These are phyloP conservation scores for Musa itinerans DNA, from an alignment of 176 grass and related monocot genomes.

Conservation along the genomic window DNA sequence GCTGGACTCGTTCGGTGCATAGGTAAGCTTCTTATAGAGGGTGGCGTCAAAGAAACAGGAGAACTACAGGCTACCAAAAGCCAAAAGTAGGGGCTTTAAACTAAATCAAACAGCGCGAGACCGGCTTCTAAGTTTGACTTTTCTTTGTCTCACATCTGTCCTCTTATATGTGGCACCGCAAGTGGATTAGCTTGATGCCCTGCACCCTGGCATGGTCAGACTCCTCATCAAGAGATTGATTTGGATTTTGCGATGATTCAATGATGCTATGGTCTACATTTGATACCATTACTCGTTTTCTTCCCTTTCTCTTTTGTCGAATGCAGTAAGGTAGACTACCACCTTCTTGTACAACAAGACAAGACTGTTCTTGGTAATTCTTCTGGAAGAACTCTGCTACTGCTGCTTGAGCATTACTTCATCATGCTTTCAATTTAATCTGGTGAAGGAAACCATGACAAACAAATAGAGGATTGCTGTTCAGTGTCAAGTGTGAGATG, in stretches of 20 bases:
- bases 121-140: slow-evolving; percentile 3
- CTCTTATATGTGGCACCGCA: too few species aligned
- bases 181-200: neutral
- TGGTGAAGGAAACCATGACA: too few species aligned
- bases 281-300: neutral
- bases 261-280: neutral
- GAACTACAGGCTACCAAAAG: neutral
- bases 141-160: neutral
- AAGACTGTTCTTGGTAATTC: neutral
- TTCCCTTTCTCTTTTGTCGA: neutral
- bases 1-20: too few species aligned
- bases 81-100: neutral
- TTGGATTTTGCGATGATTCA: neutral
- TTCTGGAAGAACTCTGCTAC: too few species aligned
- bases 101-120: neutral
- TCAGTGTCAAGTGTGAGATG: too few species aligned
- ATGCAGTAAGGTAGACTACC: neutral
- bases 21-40: neutral
- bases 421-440: too few species aligned
- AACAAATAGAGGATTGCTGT: too few species aligned
- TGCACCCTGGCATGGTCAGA: neutral
- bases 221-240: neutral
- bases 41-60: neutral
- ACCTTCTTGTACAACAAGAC: neutral
- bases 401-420: too few species aligned